Base-by-base conservation (phyloP, 495 filamentous ascomycete species). In the Corynascus novoguineensis region DNA sequence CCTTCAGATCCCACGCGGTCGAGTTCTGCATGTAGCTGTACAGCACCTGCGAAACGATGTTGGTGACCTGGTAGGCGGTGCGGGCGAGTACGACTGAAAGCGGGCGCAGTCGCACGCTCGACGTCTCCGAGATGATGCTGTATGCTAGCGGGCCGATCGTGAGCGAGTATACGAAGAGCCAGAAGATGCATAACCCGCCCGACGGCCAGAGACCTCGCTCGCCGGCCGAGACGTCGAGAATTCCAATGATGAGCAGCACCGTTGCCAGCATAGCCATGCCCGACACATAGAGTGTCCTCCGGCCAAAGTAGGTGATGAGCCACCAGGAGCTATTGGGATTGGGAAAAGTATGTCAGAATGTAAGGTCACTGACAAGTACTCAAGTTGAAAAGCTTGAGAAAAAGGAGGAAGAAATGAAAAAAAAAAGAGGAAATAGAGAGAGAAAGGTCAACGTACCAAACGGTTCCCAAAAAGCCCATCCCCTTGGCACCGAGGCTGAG, bases 1-100 rank as follows among this genome's bases (percentile, higher is more conserved):
- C 83, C 49, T 78, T 75, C 71, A 84, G 71, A 57, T 87, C 80
- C 22, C 77, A 84, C 25, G 82, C 72, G 45, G 84, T 79, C 1
- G 83, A 81, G 58, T 86, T 87, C 42, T 88, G 77, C 78, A 86
- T 80, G 56, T 87, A 85, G 0, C 83, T 83, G 47, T 86, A 82
- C 0, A 79, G 79, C 12, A 88, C 76, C 28, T 52, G 31, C 5
- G 80, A 83, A 71, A 83, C 84, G 10, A 77, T 70, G 40, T 86
- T 84, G 1, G 80, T 80, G 34, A 84, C 66, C 0, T 83, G 58
- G 0, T 88, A 83, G 0, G 76, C 71, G 7, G 81, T 83, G 1
- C 83, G 83, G 0, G 83, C 81, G 3, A 89, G 64, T 7, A 77
- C 83, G 2, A 83, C 82, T 0, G 83, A 84, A 65, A 85, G 85